phyloP scores from a whole-genome alignment of 2,329 filamentous ascomycete genomes.

The Colletotrichum abscissum region DNA sequence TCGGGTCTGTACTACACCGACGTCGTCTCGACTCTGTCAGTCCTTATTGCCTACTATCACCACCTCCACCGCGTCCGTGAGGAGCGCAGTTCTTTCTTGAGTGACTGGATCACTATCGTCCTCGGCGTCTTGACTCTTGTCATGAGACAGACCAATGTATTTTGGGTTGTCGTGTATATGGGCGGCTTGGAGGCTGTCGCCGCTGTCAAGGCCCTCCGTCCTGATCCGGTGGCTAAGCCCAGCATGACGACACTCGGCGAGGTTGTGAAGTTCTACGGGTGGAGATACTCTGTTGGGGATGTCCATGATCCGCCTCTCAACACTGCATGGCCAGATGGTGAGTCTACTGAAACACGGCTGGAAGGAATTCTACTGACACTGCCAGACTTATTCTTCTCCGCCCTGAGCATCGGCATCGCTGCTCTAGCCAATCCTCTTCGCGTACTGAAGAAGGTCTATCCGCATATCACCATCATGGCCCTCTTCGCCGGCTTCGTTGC shows the following conservation, averaged over 20 bases:
- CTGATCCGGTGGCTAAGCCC: conserved; percentile 44
- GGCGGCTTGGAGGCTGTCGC: conserved; percentile 69
- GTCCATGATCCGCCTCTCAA: conserved; percentile 66
- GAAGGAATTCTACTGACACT: conserved; percentile 12
- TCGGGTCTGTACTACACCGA: conserved; percentile 96
- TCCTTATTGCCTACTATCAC: conserved; percentile 75
- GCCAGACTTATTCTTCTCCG: conserved; percentile 65
- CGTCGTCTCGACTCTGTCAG: conserved; percentile 80
- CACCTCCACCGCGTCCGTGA: conserved; percentile 59
- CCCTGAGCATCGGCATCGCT: conserved; percentile 73
- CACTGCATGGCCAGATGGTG: conserved; percentile 63
- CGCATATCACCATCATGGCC: conserved; percentile 70
- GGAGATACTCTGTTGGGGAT: conserved; percentile 60
- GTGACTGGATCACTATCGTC: conserved; percentile 57
- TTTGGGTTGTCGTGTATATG: conserved; percentile 88
- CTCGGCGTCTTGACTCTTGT: conserved; percentile 75
- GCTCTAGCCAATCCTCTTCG: conserved; percentile 59
- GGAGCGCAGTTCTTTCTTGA: conserved; percentile 46
- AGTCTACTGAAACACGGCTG: conserved; percentile 26
- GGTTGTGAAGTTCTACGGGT: conserved; percentile 51
- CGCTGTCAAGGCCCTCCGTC: conserved; percentile 58
- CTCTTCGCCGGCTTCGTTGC: conserved; percentile 80
- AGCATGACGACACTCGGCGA: conserved; percentile 45
- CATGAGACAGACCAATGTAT: conserved; percentile 96
- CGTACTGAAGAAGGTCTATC: conserved; percentile 63